Conservation (phyloP, 2,329 filamentous ascomycete species). For the Chrysoporthe deuterocubensis region DNA sequence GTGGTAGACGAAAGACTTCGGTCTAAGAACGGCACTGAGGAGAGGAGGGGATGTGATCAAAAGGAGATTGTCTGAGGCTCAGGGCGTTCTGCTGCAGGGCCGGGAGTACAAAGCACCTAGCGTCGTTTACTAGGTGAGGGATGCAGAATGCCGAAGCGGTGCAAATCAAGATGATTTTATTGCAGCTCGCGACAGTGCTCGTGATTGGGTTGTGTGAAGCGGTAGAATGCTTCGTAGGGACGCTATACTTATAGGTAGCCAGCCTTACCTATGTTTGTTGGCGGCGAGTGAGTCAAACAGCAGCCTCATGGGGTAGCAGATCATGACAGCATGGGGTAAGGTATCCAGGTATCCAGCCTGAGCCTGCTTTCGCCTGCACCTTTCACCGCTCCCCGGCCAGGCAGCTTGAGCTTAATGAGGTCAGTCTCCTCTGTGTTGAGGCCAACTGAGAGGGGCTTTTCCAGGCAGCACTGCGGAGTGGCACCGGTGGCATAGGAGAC, state of each 20-base stretch:
- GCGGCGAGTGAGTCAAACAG: constrained; percentile 5
- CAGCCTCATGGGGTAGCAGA: not conserved
- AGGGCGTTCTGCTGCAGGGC: not conserved
- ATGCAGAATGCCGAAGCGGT: not conserved
- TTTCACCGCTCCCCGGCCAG: not conserved
- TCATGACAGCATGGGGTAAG: not conserved
- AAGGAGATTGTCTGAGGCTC: not conserved
- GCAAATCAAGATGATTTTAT: not conserved
- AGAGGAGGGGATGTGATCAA: not conserved
- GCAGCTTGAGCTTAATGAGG: not conserved
- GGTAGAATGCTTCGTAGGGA: not conserved
- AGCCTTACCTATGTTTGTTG: not conserved
- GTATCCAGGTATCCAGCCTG: not conserved
- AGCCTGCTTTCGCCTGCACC: not conserved
- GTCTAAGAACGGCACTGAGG: not conserved
- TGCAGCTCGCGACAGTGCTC: not conserved
- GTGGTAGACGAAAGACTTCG: not conserved
- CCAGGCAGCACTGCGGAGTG: constrained; percentile 8
- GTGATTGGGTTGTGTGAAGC: not conserved
- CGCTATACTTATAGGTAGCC: not conserved
- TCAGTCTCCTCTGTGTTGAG: not conserved
- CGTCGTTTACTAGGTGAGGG: not conserved
- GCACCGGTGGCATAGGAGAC: not conserved
- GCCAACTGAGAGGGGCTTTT: not conserved
- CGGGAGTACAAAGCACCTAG: not conserved